Evolutionary conservation across 495 filamentous ascomycete species (phyloP), one percentile per base, ranked within the genome.

Genomic region (Neurospora discreta): DNA sequence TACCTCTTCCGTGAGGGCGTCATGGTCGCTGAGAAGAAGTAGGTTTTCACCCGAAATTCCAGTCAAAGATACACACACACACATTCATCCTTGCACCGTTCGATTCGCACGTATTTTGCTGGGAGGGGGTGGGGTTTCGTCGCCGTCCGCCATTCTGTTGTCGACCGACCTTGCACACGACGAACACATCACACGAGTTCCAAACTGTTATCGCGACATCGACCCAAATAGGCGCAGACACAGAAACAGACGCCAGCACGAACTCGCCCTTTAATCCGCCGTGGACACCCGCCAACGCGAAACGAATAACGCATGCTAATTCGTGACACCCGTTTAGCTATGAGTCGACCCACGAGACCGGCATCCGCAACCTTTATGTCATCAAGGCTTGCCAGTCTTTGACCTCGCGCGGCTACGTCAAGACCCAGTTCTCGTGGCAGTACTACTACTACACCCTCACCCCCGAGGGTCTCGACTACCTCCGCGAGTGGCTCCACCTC

Each of bases 391-490:
- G 88, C 85, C 95, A 99, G 88, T 99, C 95, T 73, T 89, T 99
- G 79, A 94, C 90, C 87, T 98, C 95, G 79, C 93, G 95, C 83
- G 94, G 94, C 82, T 99, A 90, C 85, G 88, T 99, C 86, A 98
- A 98, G 92, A 99, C 95, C 77, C 95, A 94, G 84, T 99, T 99
- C 91, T 97, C 93, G 74, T 99, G 95, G 95, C 95, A 99, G 88
- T 98, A 94, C 90, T 99, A 98, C 90, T 99, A 99, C 91, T 99
- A 99, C 91, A 99, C 96, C 84, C 90, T 99, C 82, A 99, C 95
- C 82, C 93, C 94, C 78, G 95, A 98, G 80, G 95, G 95, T 87
- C 94, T 99, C 81, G 95, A 98, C 89, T 99, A 98, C 90, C 94
- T 99, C 82, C 96, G 95, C 78, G 95, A 99, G 88, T 99, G 95